These are phyloP conservation scores for Petasospora fabianii DNA, from an alignment of 1,139 yeast genomes.

Conservation along the genomic window DNA sequence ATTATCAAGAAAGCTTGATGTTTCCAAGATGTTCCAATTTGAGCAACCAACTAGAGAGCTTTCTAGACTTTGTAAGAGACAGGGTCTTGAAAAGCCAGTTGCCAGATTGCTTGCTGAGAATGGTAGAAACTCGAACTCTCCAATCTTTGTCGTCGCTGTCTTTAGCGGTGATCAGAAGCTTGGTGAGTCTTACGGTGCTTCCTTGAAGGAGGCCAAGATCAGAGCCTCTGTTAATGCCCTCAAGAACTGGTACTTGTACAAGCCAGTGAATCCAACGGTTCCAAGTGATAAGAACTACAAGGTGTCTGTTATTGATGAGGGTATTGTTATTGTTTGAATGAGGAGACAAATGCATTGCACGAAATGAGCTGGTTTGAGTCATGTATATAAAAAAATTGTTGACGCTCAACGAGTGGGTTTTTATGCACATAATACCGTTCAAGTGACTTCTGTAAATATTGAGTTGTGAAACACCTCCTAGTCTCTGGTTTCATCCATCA, in stretches of 20 bases:
- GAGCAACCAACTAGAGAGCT: conserved; percentile 85
- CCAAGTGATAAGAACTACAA: conserved; percentile 53
- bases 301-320: conserved; percentile 38
- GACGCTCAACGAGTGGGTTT: not conserved
- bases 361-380: not conserved
- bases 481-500: too few relatives aligned
- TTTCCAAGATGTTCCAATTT: conserved; percentile 72
- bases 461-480: too few relatives aligned
- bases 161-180: conserved; percentile 78
- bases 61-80: conserved; percentile 71
- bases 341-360: conserved; percentile 3
- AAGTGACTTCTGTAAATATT: too few relatives aligned
- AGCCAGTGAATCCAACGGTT: conserved; percentile 59
- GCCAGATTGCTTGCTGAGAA: conserved; percentile 88
- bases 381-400: not conserved
- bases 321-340: conserved; percentile 39
- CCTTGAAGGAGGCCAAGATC: conserved; percentile 85
- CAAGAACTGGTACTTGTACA: conserved; percentile 87
- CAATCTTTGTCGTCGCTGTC: conserved; percentile 88
- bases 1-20: conserved; percentile 72
- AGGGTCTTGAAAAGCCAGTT: conserved; percentile 71
- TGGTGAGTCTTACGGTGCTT: conserved; percentile 96
- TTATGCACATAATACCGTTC: not conserved
- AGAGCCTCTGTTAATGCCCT: conserved; percentile 90
- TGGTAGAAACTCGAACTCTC: conserved; percentile 81